Evolutionary conservation across 78 protist genomes (phyloP), one percentile per base, ranked within the genome.

Genomic region (Speleostelium caveatum): DNA sequence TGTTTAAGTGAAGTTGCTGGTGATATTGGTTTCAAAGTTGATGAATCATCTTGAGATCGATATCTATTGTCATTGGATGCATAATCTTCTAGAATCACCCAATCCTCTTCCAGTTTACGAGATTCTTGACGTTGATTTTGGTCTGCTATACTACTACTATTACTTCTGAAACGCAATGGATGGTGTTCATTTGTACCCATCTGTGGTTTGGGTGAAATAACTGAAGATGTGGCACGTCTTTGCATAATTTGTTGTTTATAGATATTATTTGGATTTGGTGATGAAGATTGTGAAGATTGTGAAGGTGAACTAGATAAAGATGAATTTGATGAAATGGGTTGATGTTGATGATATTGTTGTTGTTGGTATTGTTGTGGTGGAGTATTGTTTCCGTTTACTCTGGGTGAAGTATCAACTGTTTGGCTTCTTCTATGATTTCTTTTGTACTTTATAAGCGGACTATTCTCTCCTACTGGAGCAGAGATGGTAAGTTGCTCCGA

Each of bases 61-160:
- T n/a, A n/a, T n/a, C n/a, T n/a, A 45, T 14, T 14, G 10, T 14
- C 6, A 56, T 56, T 7, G 19, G 7, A 19, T 22, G 53, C 39
- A 45, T 83, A 83, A 41, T 83, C 91, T 60, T 83, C 91, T 3
- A 83, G 69, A 24, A 83, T 67, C 28, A 83, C 79, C 91, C 91
- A 83, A 28, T 83, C 91, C 38, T 83, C 79, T 1, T 67, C 91
- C 1, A 73, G 38, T 3, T 32, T 51, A 5, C 17, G 7, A 0
- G 75, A 30, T 33, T 80, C 89, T 71, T 69, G 75, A 26, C 67
- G 53, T 79, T 67, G 88, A n/a, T 51, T 68, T 68, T 49, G 68
- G 24, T 83, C 91, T 22, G 79, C 91, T 19, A 83, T 36, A 42
- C 79, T 69, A 33, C 79, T 69, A 69, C 79, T 69, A 51, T 83